Base-by-base conservation (phyloP, 1,284 basidiomycete genomes). In the Schizophyllum amplum region DNA sequence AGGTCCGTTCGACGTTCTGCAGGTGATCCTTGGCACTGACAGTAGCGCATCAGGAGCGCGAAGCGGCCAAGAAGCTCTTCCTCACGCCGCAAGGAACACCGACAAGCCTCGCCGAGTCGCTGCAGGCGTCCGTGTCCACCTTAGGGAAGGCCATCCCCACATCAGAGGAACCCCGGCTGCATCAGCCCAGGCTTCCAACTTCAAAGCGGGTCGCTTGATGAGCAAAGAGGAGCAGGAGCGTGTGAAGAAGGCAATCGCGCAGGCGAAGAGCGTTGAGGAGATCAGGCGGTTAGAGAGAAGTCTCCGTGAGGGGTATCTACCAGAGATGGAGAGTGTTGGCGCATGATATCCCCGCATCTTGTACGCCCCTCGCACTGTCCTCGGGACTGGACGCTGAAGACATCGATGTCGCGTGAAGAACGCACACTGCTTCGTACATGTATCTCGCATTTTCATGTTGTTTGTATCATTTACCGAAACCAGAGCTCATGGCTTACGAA, bases 191-290 rank as follows among this genome's bases (percentile, higher is more conserved):
- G 47, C 6, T 7, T 20, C 47, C 5, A 49, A 49, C 6, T 49
- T 49, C 15, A 89, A 83, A 64, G 88, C 89, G 2, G 88, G 93
- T 5, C 81, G 93, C 54, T 73, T 95, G 64, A 90, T 98, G 86
- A 94, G 92, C 20, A 89, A 90, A 62, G 92, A 96, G 65, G 95
- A 98, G 68, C 90, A 91, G 67, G 87, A 90, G 66, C 84, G 87
- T 65, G 91, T 98, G 62, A 89, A 89, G 68, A 85, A 87, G 59
- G 94, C 95, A 17, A 94, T 98, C 66, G 90, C 91, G 61, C 84
- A 86, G 61, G 96, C 95, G 25, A 87, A 86, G 54, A 95, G 90
- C 51, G 83, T 94, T 58, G 96, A 98, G 65, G 94, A 97, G 73
- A 87, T 97, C 64, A 82, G 90, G 69, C 82, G 84, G 68, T 72